phyloP scores from a whole-genome alignment of 371 early-diverging fungal genomes.

The Mucor sp. region DNA sequence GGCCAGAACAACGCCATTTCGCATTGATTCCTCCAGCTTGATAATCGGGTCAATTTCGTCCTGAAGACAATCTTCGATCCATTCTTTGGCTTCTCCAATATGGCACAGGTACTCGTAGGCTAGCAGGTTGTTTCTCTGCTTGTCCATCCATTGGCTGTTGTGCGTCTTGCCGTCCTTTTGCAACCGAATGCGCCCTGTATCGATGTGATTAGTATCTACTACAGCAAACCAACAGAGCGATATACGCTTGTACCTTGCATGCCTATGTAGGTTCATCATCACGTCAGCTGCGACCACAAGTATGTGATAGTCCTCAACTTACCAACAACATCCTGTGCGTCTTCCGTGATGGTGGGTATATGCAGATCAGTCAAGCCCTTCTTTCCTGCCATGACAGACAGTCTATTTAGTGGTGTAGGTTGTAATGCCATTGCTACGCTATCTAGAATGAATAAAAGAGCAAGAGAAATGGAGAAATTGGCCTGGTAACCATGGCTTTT shows the following conservation, averaged over 20 bases:
- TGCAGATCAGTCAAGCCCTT: conserved; percentile 41
- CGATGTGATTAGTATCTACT: too few species aligned
- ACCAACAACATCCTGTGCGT: conserved; percentile 52
- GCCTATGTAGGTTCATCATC: conserved; percentile 7
- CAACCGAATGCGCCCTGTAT: conserved; percentile 63
- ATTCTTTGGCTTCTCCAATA: conserved; percentile 99
- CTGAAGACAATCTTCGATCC: conserved; percentile 93
- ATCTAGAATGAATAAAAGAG: background rate
- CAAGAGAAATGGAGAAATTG: background rate
- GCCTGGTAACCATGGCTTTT: background rate
- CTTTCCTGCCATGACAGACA: conserved; percentile 50
- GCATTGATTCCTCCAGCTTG: conserved; percentile 86
- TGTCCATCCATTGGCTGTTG: conserved; percentile 92
- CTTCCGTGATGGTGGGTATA: conserved; percentile 44
- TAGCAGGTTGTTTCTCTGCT: conserved; percentile 86
- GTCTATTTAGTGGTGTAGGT: conserved; percentile 45
- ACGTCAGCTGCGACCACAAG: background rate
- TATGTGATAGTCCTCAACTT: background rate
- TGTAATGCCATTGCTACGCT: conserved; percentile 24
- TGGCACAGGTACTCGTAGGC: conserved; percentile 99
- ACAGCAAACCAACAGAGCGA: background rate
- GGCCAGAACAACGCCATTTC: conserved; percentile 95
- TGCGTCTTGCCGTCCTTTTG: conserved; percentile 54
- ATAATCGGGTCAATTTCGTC: conserved; percentile 82
- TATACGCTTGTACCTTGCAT: conserved; percentile 21